phyloP scores from a whole-genome alignment of 495 filamentous ascomycete genomes.

The Penicillium psychrofluorescens region DNA sequence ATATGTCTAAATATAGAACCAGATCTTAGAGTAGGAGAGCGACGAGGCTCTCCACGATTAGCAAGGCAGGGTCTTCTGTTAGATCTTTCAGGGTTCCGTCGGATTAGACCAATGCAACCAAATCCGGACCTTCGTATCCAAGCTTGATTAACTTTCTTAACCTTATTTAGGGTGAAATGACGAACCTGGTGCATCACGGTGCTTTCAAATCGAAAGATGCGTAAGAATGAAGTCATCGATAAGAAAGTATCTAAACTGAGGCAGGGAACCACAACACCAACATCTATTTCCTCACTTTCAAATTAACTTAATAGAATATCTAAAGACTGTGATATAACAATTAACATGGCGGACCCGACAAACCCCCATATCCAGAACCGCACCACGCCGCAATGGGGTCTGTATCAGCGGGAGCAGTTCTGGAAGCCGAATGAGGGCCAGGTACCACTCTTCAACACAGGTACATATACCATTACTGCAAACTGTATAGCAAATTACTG shows the following conservation, averaged over 20 bases:
- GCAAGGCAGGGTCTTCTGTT: too few relatives aligned
- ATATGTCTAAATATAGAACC: too few relatives aligned
- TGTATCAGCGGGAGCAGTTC: slow-evolving; percentile 58
- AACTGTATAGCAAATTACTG: not conserved
- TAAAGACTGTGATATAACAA: not conserved
- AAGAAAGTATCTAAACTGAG: too few relatives aligned
- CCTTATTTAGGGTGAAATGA: not conserved
- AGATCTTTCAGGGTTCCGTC: too few relatives aligned
- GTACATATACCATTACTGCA: slow-evolving; percentile 3
- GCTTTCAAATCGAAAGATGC: slow-evolving; percentile 10
- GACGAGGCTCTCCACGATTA: too few relatives aligned
- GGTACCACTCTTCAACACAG: slow-evolving; percentile 50
- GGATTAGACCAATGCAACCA: too few relatives aligned
- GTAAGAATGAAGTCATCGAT: slow-evolving; percentile 29
- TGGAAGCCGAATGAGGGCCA: slow-evolving; percentile 50
- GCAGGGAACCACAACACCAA: not conserved
- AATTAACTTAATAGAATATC: not conserved
- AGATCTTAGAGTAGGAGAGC: too few relatives aligned
- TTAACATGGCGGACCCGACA: slow-evolving; percentile 46
- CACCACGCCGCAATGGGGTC: slow-evolving; percentile 52
- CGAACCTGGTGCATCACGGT: not conserved
- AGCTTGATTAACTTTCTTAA: not conserved
- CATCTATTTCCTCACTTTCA: too few relatives aligned
- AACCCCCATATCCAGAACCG: slow-evolving; percentile 49
- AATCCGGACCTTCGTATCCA: not conserved